Evolutionary conservation across 768 basidiomycete genomes (phyloP), one percentile per base, ranked within the genome.

Genomic region (Lactifluus volemus): DNA sequence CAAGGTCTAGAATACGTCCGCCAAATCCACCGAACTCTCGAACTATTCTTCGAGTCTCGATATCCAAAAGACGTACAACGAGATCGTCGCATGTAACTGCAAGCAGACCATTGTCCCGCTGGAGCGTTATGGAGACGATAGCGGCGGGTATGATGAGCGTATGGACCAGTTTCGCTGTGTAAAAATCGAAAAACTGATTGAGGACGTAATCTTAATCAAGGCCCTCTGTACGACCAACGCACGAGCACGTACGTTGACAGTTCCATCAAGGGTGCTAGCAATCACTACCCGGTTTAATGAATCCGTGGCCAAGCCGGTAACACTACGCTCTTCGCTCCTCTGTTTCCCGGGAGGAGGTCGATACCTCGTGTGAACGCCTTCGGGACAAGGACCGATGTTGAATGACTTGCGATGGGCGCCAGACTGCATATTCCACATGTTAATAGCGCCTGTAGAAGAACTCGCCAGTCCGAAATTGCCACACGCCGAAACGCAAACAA

Each of bases 351-450:
- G 70, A 47, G 67, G 74, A 55, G 78, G 73, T 8, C 81, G 76
- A 54, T 67, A 68, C 49, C 67, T 66, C 21, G 74, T 76, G 7
- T 73, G 66, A 8, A 79, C 79, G 63, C 82, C 83, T 21, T 78
- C 72, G 25, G 88, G 87, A 68, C 80, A 82, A 21, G 79, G 72
- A 0, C 86, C 88, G 25, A 96, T 68, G 62, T 78, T 75, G 70
- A 90, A 98, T 1, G 80, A 78, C 73, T 88, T 90, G 49, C 96
- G 80, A 67, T 82, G 81, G 60, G 94, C 81, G 1, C 97, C 97
- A 4, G 90, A 93, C 72, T 99, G 96, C 85, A 99, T 84, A 70
- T 98, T 99, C 89, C 92, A 98, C 86, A 95, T 86, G 60, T 84
- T 73, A 42, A 98, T 88, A 29, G 79, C 79, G 2, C 91, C 89